Conservation (phyloP, 768 basidiomycete genomes). For the Leucocoprinus sp. region DNA sequence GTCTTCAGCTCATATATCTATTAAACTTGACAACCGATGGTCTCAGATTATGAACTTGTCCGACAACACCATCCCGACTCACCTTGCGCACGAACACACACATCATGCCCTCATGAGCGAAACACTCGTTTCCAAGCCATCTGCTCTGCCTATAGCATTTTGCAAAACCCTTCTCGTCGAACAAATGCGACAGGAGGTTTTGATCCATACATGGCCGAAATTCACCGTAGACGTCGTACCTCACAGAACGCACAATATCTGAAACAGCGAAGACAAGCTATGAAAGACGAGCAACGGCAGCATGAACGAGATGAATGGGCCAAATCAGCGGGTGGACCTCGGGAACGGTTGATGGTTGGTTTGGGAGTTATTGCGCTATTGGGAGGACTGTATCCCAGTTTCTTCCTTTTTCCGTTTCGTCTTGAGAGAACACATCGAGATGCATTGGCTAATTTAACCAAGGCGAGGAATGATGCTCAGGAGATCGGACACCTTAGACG, state of each 20-base stretch:
- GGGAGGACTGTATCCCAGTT: slow-evolving; percentile 13
- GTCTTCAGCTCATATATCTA: slow-evolving; percentile 17
- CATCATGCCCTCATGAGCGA: slow-evolving; percentile 33
- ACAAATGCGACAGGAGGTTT: slow-evolving; percentile 17
- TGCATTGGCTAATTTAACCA: slow-evolving; percentile 50
- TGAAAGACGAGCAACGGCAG: slow-evolving; percentile 8
- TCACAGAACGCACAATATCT: slow-evolving; percentile 24
- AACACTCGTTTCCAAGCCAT: slow-evolving; percentile 60
- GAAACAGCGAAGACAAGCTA: slow-evolving; percentile 10
- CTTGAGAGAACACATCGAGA: slow-evolving; percentile 38
- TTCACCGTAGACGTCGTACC: slow-evolving; percentile 39
- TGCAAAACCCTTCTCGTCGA: slow-evolving; percentile 29
- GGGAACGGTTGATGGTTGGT: slow-evolving; percentile 40
- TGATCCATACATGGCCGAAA: slow-evolving; percentile 43
- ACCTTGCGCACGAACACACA: slow-evolving; percentile 24
- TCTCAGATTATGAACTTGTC: slow-evolving; percentile 65
- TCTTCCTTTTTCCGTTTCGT: slow-evolving; percentile 27
- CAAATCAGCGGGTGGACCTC: slow-evolving; percentile 23
- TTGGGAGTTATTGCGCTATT: slow-evolving; percentile 30
- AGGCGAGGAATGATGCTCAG: slow-evolving; percentile 49
- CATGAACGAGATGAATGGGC: slow-evolving; percentile 27
- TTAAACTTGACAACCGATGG: neutral
- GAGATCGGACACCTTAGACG: slow-evolving; percentile 48
- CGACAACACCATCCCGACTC: slow-evolving; percentile 68
- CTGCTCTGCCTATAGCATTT: slow-evolving; percentile 52